These are phyloP conservation scores for Xylaria sp. DNA, from an alignment of 2,329 filamentous ascomycete species.

Conservation along the genomic window DNA sequence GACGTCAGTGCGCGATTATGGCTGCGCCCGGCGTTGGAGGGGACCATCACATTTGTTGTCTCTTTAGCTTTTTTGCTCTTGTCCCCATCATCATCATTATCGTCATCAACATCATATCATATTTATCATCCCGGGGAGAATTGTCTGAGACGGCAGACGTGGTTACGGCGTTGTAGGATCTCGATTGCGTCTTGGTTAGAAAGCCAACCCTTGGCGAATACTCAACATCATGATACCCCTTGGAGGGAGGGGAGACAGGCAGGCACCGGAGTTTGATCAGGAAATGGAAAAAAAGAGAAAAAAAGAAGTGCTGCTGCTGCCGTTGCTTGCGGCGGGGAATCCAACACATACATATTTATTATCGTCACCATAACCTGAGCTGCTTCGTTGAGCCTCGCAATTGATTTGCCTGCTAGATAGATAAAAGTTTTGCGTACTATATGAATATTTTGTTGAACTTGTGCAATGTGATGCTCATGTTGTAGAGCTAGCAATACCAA, in stretches of 20 bases:
- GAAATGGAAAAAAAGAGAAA: no score
- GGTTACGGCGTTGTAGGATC: constrained; percentile 21
- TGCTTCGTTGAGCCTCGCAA: no score
- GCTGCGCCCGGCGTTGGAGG: constrained; percentile 16
- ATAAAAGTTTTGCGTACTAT: no score
- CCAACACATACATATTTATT: no score
- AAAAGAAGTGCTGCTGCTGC: no score
- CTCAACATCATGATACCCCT: constrained; percentile 31
- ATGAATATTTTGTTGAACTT: no score
- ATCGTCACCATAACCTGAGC: constrained; percentile 9
- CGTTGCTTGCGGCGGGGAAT: no score
- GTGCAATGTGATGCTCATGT: no score
- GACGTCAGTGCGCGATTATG: neutral
- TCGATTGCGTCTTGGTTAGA: constrained; percentile 5
- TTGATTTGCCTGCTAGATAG: no score
- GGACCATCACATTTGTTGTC: neutral
- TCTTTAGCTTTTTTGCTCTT: constrained; percentile 1
- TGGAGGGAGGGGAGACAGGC: constrained; percentile 15
- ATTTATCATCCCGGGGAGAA: neutral
- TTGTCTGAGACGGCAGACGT: constrained; percentile 12
- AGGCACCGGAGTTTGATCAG: constrained; percentile 3
- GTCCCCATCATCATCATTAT: no score
- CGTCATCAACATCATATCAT: neutral
- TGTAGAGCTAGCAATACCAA: no score
- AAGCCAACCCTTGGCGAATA: constrained; percentile 6